A percentile compares a stretch with the other conserved stretches of the same genome.
phyloP scores from a whole-genome alignment of 352 stramenopile species.

The Pythium aristosporum region DNA sequence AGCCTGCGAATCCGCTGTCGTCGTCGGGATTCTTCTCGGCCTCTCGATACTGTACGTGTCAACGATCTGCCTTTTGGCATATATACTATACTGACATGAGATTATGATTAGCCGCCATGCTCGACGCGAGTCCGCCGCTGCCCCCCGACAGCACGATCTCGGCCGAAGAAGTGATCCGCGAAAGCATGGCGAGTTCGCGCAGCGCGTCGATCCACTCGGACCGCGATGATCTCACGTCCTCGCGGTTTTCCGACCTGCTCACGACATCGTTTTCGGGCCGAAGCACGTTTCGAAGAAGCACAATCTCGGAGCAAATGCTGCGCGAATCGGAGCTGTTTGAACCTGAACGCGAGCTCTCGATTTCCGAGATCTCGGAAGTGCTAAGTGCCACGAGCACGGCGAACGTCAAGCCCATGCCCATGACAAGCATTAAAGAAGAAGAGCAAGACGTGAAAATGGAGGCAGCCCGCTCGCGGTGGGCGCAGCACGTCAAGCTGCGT shows the following conservation, averaged over 20 bases:
- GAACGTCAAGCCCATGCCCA: slow-evolving; percentile 65
- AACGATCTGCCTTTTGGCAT: neutral
- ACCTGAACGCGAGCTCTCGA: slow-evolving; percentile 74
- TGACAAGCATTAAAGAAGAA: slow-evolving; percentile 86
- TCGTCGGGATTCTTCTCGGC: slow-evolving; percentile 28
- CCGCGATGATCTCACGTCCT: slow-evolving; percentile 53
- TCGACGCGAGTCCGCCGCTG: slow-evolving; percentile 61
- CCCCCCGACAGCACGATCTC: slow-evolving; percentile 82
- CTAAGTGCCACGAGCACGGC: slow-evolving; percentile 54
- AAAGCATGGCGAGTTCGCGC: slow-evolving; percentile 77
- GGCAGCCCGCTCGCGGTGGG: slow-evolving; percentile 80
- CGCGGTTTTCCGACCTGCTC: slow-evolving; percentile 41
- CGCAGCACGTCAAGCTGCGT: slow-evolving; percentile 85
- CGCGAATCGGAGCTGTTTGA: slow-evolving; percentile 84
- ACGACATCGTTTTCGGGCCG: slow-evolving; percentile 74
- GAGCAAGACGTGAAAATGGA: slow-evolving; percentile 82
- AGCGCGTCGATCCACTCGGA: slow-evolving; percentile 74
- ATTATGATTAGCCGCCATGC: slow-evolving; percentile 39
- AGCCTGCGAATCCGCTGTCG: slow-evolving; percentile 19
- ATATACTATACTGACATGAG: slow-evolving; percentile 1
- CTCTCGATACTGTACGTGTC: slow-evolving; percentile 26
- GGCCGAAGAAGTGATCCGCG: slow-evolving; percentile 84
- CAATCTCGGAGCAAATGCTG: slow-evolving; percentile 83
- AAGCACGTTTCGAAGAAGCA: slow-evolving; percentile 77
- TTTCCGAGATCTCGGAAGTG: slow-evolving; percentile 69